phyloP scores from a whole-genome alignment of 805 yeast genomes.

The Metschnikowia orientalis region DNA sequence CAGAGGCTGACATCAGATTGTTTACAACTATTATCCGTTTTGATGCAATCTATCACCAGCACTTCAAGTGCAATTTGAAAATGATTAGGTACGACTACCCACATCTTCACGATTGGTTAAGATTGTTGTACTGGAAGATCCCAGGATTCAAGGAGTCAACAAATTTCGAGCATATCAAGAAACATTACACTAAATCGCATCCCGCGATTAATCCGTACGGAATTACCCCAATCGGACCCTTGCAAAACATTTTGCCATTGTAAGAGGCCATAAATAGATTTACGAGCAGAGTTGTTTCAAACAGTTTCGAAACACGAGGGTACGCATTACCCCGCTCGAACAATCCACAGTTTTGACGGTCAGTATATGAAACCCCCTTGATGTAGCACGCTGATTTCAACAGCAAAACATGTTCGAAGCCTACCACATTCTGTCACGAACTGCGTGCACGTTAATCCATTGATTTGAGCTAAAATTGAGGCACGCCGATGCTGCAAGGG shows the following conservation, averaged over 20 bases:
- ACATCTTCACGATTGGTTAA: conserved; percentile 69
- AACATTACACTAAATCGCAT: conserved; percentile 87
- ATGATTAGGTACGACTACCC: conserved; percentile 82
- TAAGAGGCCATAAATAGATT: too few species aligned
- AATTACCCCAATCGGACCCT: conserved; percentile 86
- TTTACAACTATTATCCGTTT: conserved; percentile 86
- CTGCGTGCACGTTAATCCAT: too few species aligned
- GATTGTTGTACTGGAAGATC: conserved; percentile 74
- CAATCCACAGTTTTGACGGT: too few species aligned
- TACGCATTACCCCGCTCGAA: too few species aligned
- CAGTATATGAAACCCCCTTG: too few species aligned
- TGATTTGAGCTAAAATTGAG: too few species aligned
- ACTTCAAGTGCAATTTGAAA: conserved; percentile 86
- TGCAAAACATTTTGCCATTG: conserved; percentile 58
- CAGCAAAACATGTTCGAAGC: too few species aligned
- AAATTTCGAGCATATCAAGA: conserved; percentile 83
- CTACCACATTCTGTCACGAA: too few species aligned
- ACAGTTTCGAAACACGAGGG: too few species aligned
- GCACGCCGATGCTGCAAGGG: too few species aligned
- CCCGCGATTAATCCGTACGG: conserved; percentile 72
- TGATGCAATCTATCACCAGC: conserved; percentile 91
- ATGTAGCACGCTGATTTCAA: too few species aligned
- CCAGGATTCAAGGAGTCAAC: conserved; percentile 76
- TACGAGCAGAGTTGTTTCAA: too few species aligned
- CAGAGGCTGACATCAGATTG: conserved; percentile 88